Evolutionary conservation across 352 stramenopile genomes (phyloP).

Genomic region (Globisporangium barbulae): DNA sequence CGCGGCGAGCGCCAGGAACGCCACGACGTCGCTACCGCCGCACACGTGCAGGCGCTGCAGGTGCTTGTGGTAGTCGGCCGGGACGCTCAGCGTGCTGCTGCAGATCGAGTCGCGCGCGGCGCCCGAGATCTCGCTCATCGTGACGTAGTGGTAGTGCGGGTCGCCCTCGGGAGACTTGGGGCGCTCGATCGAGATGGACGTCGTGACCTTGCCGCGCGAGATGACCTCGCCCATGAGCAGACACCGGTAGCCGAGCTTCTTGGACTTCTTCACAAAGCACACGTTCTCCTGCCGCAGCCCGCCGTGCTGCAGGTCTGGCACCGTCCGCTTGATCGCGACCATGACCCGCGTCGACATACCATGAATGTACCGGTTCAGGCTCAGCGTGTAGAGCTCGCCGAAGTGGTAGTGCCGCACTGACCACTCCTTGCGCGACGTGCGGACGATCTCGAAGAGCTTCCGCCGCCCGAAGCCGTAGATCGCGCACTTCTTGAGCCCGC

Average conservation of each 20-base stretch:
- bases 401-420: constrained; percentile 53
- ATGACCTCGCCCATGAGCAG: constrained; percentile 82
- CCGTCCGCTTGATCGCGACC: constrained; percentile 65
- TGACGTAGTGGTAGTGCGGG: constrained; percentile 69
- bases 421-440: constrained; percentile 73
- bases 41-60: constrained; percentile 72
- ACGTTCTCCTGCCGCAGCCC: constrained; percentile 67
- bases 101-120: constrained; percentile 52
- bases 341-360: constrained; percentile 71
- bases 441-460: constrained; percentile 77
- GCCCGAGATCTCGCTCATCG: constrained; percentile 72
- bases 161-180: constrained; percentile 45
- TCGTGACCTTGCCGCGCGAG: constrained; percentile 75
- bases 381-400: constrained; percentile 61
- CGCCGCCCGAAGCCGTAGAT: constrained; percentile 76
- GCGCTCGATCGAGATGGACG: constrained; percentile 64
- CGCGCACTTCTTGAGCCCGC: constrained; percentile 63
- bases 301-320: constrained; percentile 50
- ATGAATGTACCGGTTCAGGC: constrained; percentile 62
- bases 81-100: constrained; percentile 74
- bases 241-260: constrained; percentile 61
- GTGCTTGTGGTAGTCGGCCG: constrained; percentile 62
- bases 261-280: constrained; percentile 80
- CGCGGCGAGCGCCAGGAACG: constrained; percentile 62
- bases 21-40: constrained; percentile 69